Conservation (phyloP, 371 early-diverging fungal species). For the Mortierella sp. region DNA sequence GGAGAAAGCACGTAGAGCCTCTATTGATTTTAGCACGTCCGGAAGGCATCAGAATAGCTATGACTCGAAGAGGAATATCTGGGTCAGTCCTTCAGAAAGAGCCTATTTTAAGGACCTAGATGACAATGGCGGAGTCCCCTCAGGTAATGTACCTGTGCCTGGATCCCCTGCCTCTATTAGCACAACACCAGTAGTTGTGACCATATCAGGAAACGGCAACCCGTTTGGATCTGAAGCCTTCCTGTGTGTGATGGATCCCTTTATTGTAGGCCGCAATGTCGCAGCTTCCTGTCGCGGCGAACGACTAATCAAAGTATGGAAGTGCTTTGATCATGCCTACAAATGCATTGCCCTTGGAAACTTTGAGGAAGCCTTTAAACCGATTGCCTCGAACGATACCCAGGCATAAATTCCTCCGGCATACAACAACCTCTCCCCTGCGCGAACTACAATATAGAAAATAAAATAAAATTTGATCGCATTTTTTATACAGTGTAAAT, state of each 20-base stretch:
- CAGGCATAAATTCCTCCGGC: too few species aligned
- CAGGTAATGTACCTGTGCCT: neutral
- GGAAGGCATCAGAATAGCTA: slow-evolving; percentile 1
- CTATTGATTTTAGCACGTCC: neutral
- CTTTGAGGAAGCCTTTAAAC: slow-evolving; percentile 20
- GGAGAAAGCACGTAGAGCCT: slow-evolving; percentile 5
- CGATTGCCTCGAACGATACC: neutral
- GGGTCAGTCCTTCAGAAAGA: slow-evolving; percentile 21
- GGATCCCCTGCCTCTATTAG: slow-evolving; percentile 3
- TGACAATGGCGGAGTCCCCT: slow-evolving; percentile 6
- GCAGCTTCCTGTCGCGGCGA: slow-evolving; percentile 40
- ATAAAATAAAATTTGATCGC: too few species aligned
- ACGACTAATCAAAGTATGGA: slow-evolving; percentile 33
- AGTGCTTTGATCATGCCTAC: slow-evolving; percentile 45
- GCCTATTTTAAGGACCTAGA: slow-evolving; percentile 24
- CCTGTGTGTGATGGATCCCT: slow-evolving; percentile 49
- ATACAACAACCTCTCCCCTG: too few species aligned
- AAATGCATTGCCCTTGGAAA: slow-evolving; percentile 25
- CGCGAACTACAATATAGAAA: too few species aligned
- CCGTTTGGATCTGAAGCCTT: slow-evolving; percentile 16
- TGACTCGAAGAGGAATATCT: slow-evolving; percentile 21
- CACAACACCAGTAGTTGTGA: neutral
- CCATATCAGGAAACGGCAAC: neutral
- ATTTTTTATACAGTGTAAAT: too few species aligned
- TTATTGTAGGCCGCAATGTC: slow-evolving; percentile 32